These are phyloP conservation scores for Yamadazyma takamatsuzukensis DNA, from an alignment of 805 yeast genomes.

Conservation along the genomic window DNA sequence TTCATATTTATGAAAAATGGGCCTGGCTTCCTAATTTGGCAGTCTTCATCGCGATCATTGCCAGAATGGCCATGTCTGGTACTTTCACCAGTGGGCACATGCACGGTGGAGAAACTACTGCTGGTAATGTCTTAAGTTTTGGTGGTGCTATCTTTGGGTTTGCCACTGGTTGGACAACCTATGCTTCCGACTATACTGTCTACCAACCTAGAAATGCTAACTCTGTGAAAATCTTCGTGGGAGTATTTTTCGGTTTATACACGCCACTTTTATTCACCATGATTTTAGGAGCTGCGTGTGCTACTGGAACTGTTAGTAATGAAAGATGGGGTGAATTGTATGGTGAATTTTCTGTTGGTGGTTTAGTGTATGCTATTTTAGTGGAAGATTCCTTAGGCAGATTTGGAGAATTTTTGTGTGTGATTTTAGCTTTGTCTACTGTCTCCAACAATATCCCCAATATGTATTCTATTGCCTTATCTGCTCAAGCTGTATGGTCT, in stretches of 20 bases:
- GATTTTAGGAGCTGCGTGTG: constrained; percentile 84
- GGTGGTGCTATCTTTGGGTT: constrained; percentile 85
- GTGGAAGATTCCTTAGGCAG: constrained; percentile 80
- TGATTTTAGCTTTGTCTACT: constrained; percentile 77
- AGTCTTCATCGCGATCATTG: constrained; percentile 74
- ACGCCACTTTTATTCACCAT: constrained; percentile 69
- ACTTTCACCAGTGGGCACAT: constrained; percentile 47
- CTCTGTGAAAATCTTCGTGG: constrained; percentile 56
- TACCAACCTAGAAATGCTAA: constrained; percentile 71
- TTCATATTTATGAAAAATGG: constrained; percentile 80
- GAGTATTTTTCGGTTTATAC: constrained; percentile 60
- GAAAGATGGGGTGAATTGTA: constrained; percentile 26
- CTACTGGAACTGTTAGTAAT: constrained; percentile 56
- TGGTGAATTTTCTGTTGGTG: constrained; percentile 46
- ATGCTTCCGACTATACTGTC: constrained; percentile 88
- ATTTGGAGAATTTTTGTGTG: constrained; percentile 88
- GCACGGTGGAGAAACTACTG: constrained; percentile 59
- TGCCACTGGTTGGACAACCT: constrained; percentile 93
- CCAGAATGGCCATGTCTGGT: constrained; percentile 64
- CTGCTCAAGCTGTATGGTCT: constrained; percentile 83
- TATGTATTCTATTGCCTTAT: constrained; percentile 85
- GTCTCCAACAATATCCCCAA: constrained; percentile 91
- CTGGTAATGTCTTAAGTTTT: constrained; percentile 73
- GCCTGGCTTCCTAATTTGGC: constrained; percentile 82
- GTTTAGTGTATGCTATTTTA: constrained; percentile 73